phyloP scores from a whole-genome alignment of 1,284 basidiomycete species.

The Ceratobasidium sp. region DNA sequence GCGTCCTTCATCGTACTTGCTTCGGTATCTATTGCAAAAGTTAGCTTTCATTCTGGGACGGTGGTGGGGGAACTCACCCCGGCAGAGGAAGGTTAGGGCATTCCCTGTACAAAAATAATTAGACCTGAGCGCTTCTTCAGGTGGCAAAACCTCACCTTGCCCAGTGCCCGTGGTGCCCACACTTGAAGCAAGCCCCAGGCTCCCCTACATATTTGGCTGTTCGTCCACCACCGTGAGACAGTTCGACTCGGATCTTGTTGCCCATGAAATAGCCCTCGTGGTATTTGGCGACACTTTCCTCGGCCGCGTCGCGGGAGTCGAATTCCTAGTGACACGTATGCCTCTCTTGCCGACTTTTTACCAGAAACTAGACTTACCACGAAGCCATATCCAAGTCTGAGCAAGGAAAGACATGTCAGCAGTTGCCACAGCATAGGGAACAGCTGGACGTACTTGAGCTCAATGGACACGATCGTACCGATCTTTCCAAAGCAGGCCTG shows the following conservation, averaged over 20 bases:
- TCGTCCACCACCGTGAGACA: constrained; percentile 79
- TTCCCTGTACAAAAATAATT: constrained; percentile 59
- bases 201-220: constrained; percentile 78
- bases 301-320: constrained; percentile 75
- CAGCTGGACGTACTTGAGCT: constrained; percentile 72
- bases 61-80: constrained; percentile 46
- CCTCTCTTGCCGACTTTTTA: not conserved
- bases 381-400: constrained; percentile 83
- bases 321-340: constrained; percentile 66
- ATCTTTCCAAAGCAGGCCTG: constrained; percentile 84
- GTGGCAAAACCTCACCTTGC: constrained; percentile 65
- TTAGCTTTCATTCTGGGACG: not conserved
- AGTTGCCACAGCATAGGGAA: constrained; percentile 4
- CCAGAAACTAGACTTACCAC: constrained; percentile 62
- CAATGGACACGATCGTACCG: constrained; percentile 75
- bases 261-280: constrained; percentile 86
- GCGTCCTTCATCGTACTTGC: constrained; percentile 39
- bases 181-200: constrained; percentile 84
- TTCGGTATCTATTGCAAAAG: constrained; percentile 6
- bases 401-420: constrained; percentile 1
- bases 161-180: constrained; percentile 83
- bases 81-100: constrained; percentile 66
- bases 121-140: constrained; percentile 27
- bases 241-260: constrained; percentile 83
- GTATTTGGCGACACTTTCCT: constrained; percentile 83